phyloP scores from a whole-genome alignment of 208 protist species.

The Trypanosoma rangeli region DNA sequence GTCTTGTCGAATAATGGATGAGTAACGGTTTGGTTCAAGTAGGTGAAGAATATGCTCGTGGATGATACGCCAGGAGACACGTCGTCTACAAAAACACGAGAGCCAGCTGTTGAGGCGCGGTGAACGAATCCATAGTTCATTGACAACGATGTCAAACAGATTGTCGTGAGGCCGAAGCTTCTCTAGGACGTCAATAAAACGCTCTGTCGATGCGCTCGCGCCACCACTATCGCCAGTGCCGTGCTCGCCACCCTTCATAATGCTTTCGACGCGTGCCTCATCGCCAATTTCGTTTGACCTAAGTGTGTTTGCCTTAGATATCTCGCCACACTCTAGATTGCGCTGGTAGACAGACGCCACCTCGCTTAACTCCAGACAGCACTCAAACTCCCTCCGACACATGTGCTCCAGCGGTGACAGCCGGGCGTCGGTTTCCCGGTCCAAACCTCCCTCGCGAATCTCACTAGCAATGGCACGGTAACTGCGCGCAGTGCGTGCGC shows the following conservation, averaged over 20 bases:
- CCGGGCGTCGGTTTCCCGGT: constrained; percentile 40
- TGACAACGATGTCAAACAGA: constrained; percentile 76
- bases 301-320: constrained; percentile 8
- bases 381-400: constrained; percentile 77
- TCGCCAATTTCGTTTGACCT: constrained; percentile 21
- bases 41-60: constrained; percentile 84
- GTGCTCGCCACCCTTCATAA: constrained; percentile 2
- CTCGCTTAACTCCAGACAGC: constrained; percentile 47
- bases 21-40: constrained; percentile 34
- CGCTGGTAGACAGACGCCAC: constrained; percentile 34
- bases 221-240: neutral
- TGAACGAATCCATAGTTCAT: constrained; percentile 71
- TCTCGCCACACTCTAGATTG: constrained; percentile 22
- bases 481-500: constrained; percentile 70
- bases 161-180: constrained; percentile 68
- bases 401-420: constrained; percentile 53
- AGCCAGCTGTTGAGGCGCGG: constrained; percentile 73
- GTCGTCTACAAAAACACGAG: constrained; percentile 71
- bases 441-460: constrained; percentile 38
- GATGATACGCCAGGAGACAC: constrained; percentile 81
- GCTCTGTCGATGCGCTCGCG: neutral
- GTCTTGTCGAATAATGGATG: constrained; percentile 47
- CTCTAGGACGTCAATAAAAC: constrained; percentile 42
- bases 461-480: constrained; percentile 57
- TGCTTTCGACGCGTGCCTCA: constrained; percentile 20